A percentile compares a stretch with the other conserved stretches of the same genome.
phyloP scores from a whole-genome alignment of 2,329 filamentous ascomycete genomes.

The Monosporascus sp. region DNA sequence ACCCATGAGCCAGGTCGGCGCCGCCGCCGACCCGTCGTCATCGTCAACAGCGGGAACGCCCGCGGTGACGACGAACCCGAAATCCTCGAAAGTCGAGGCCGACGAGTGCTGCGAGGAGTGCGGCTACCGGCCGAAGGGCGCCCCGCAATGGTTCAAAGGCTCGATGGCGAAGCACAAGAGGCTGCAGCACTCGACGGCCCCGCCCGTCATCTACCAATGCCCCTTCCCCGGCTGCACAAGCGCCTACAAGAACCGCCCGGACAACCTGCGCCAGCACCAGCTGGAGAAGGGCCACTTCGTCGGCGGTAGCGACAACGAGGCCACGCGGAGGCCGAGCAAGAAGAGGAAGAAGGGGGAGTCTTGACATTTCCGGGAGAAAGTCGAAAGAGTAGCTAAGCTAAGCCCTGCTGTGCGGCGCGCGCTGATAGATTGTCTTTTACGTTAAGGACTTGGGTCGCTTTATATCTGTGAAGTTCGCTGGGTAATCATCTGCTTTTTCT shows the following conservation, averaged over 20 bases:
- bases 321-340: conserved; percentile 28
- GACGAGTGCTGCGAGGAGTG: conserved; percentile 45
- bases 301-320: conserved; percentile 32
- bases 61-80: conserved; percentile 5
- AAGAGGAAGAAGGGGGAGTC: conserved; percentile 40
- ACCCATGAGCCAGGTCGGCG: no score
- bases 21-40: no score
- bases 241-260: conserved; percentile 49
- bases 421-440: neutral
- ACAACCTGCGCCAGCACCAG: conserved; percentile 52
- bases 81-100: conserved; percentile 33
- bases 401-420: no score
- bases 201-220: conserved; percentile 47
- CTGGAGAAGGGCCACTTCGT: conserved; percentile 51
- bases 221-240: conserved; percentile 48
- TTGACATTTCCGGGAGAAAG: no score
- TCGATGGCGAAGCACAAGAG: conserved; percentile 56
- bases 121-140: conserved; percentile 49
- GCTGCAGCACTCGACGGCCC: conserved; percentile 43
- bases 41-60: no score
- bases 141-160: conserved; percentile 53
- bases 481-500: neutral
- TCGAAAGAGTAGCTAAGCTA: no score
- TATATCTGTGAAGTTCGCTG: conserved; percentile 2
- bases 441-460: conserved; percentile 1